Evolutionary conservation across 2,329 filamentous ascomycete genomes (phyloP).

Genomic region (Diaporthe citriasiana): DNA sequence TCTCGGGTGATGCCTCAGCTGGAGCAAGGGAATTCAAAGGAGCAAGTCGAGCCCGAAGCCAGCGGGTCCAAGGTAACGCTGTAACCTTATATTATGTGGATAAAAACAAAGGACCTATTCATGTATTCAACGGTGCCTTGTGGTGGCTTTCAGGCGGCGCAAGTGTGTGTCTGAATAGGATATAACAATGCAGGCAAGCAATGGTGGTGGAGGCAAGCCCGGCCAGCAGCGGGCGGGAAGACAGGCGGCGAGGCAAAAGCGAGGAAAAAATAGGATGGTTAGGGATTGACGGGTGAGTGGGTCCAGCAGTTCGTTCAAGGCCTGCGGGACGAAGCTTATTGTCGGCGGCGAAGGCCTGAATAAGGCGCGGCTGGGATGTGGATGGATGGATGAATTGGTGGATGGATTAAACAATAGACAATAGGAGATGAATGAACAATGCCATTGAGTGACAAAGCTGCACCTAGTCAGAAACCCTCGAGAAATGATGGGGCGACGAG

Average conservation of each 20-base stretch:
- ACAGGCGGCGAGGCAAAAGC: constrained; percentile 21
- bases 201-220: background rate
- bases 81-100: constrained; percentile 1
- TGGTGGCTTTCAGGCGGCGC: constrained; percentile 9
- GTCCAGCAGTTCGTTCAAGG: constrained; percentile 22
- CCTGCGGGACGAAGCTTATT: constrained; percentile 28
- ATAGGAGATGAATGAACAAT: constrained; percentile 12
- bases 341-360: constrained; percentile 11
- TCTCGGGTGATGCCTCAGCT: constrained; percentile 27
- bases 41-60: constrained; percentile 17
- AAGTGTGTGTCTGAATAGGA: constrained; percentile 6
- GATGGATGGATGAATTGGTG: background rate
- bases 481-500: background rate
- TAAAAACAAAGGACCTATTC: constrained; percentile 36
- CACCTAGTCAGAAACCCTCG: background rate
- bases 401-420: constrained; percentile 27
- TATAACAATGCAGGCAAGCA: constrained; percentile 26
- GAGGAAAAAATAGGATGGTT: constrained; percentile 32
- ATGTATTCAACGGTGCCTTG: background rate
- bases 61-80: constrained; percentile 21
- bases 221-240: background rate
- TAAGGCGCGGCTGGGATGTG: background rate
- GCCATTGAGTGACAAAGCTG: background rate
- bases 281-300: constrained; percentile 34
- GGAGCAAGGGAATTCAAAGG: background rate